Percentiles rank a stretch among this genome's conserved stretches.
These are phyloP conservation scores for Crucihimalaya himalaica DNA, from an alignment of 345 rosid species.

Conservation along the genomic window DNA sequence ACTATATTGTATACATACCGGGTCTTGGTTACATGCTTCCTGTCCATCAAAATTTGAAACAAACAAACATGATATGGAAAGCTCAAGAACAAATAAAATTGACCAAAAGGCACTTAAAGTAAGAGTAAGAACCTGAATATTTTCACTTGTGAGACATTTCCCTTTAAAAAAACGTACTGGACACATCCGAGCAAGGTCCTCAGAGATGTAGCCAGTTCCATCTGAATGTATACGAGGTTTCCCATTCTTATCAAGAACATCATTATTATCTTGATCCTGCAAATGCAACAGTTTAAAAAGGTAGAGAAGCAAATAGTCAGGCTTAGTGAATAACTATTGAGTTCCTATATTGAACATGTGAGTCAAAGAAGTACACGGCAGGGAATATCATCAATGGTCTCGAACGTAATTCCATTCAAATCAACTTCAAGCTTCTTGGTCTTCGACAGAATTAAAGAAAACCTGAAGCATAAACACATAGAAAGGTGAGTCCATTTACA, in stretches of 20 bases:
- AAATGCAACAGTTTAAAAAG: too few relatives aligned
- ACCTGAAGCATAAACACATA: constrained; percentile 49
- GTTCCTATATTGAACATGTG: neutral
- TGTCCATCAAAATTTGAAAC: constrained; percentile 5
- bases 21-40: constrained; percentile 33
- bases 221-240: too few relatives aligned
- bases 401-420: constrained; percentile 34
- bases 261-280: too few relatives aligned
- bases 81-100: neutral
- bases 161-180: too few relatives aligned
- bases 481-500: constrained; percentile 9
- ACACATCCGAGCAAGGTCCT: too few relatives aligned
- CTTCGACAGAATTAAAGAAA: constrained; percentile 73
- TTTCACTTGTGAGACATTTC: too few relatives aligned
- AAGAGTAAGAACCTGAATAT: constrained; percentile 15
- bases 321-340: too few relatives aligned
- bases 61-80: neutral
- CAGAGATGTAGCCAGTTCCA: too few relatives aligned
- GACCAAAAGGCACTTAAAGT: neutral
- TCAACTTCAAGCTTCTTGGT: constrained; percentile 57
- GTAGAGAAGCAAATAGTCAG: too few relatives aligned
- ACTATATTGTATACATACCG: constrained; percentile 39
- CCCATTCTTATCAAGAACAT: too few relatives aligned
- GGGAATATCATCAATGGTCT: constrained; percentile 40
- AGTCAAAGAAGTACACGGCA: constrained; percentile 54